Base-by-base conservation (phyloP, 1,284 basidiomycete genomes). In the Crepidotus sp. region DNA sequence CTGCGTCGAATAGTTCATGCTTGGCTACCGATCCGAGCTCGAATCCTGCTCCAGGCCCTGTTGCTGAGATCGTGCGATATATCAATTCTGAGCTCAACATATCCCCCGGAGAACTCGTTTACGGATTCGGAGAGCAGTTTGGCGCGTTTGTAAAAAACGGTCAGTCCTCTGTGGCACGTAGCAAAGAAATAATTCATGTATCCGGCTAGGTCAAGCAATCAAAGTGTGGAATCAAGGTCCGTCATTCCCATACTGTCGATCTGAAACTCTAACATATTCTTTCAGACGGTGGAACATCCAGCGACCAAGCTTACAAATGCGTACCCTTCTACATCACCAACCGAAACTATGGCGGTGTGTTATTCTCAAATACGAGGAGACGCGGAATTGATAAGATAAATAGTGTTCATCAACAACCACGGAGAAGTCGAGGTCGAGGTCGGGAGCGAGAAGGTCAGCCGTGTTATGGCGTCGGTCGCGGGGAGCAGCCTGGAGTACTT, bases 401-500 rank as follows among this genome's bases (percentile, higher is more conserved):
- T 14, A 50, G 71, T 86, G 14, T 85, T 85, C 57, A 76, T 87
- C 58, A 83, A 84, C 59, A 76, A 84, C 52, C 70, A 81, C 2
- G 83, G 81, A n/a, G 83, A 85, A 57, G 77, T 83, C 18, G 81
- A 84, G 56, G 70, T 84, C 26, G 83, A 87, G 56, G 72, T 84
- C 7, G 80, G 80, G 3, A 77, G 76, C 44, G 83, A 85, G 59
- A 84, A 85, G 61, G 77, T 80, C 56, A 78, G 77, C 59, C 70
- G 80, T 40, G 77, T 85, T 1, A 81, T 80, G 7, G 66, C 78
- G n/a, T 77, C 76, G 45, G 74, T 84, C 15, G 73, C 74, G 9
- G 80, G 74, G 27, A 76, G 73, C 49, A 69, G 65, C 36, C 58
- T 86, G 46, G 80, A 84, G 58, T 80, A 80, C 51, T 84, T 78